These are phyloP conservation scores for Schizothecium vesticola DNA, from an alignment of 495 filamentous ascomycete genomes.

Conservation along the genomic window DNA sequence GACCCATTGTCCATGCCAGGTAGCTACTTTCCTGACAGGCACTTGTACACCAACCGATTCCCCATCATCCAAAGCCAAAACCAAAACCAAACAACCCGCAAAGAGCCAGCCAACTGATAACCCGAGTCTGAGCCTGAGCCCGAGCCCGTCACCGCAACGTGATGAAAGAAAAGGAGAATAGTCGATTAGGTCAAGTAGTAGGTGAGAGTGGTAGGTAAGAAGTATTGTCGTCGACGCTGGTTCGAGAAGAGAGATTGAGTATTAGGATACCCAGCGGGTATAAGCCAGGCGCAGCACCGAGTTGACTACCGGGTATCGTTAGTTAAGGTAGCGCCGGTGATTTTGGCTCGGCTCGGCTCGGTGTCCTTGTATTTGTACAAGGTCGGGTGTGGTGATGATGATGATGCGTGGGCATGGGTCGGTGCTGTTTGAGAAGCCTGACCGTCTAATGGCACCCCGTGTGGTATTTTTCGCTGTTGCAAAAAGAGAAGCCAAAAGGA, in stretches of 20 bases:
- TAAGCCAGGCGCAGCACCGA: not conserved
- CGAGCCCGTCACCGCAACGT: not conserved
- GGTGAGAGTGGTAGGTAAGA: not conserved
- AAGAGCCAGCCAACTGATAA: not conserved
- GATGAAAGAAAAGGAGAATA: not conserved
- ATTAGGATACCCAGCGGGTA: not conserved
- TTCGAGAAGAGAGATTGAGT: not conserved
- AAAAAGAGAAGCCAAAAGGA: not conserved
- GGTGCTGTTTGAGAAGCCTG: not conserved
- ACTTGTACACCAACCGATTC: not conserved
- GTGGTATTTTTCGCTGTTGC: not conserved
- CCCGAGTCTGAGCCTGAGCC: too few species aligned
- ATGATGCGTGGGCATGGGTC: slow-evolving; percentile 5
- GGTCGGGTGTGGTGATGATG: too few species aligned
- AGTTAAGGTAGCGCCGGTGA: not conserved
- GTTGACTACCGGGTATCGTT: not conserved
- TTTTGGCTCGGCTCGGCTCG: not conserved
- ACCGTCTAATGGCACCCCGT: not conserved
- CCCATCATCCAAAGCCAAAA: not conserved
- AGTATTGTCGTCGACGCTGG: not conserved
- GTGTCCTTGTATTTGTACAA: not conserved
- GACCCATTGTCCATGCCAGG: not conserved
- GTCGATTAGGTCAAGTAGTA: not conserved
- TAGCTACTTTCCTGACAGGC: too few species aligned
- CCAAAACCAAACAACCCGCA: not conserved